phyloP scores from a whole-genome alignment of 768 basidiomycete genomes.

The Suillus subaureus region DNA sequence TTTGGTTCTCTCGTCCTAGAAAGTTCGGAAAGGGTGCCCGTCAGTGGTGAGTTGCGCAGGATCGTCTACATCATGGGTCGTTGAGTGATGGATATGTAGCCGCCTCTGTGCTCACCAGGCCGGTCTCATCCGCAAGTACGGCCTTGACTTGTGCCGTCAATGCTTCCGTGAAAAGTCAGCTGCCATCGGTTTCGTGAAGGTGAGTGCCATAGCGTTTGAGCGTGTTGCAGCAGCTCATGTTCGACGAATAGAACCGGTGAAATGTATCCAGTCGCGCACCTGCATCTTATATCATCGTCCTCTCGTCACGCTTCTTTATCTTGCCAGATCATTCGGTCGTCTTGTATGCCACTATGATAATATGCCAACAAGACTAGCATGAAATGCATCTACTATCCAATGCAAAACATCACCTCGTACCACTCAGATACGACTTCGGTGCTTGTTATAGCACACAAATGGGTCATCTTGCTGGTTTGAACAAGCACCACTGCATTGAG shows the following conservation, averaged over 20 bases:
- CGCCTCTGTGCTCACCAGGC: constrained; percentile 97
- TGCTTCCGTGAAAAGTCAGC: constrained; percentile 97
- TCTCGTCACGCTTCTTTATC: constrained; percentile 5
- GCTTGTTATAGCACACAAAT: neutral
- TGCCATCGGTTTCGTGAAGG: constrained; percentile 95
- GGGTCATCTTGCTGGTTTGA: too few relatives aligned
- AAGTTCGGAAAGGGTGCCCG: constrained; percentile 95
- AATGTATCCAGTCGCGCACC: constrained; percentile 18
- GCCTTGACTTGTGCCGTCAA: constrained; percentile 96
- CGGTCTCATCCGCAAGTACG: constrained; percentile 97
- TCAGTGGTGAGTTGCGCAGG: constrained; percentile 69
- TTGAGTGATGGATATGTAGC: constrained; percentile 44
- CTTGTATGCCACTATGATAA: constrained; percentile 24
- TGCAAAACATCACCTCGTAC: neutral
- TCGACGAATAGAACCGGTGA: constrained; percentile 48
- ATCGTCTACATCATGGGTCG: neutral
- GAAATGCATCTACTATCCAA: neutral
- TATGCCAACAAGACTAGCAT: constrained; percentile 19
- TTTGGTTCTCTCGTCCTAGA: constrained; percentile 96
- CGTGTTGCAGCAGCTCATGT: constrained; percentile 4
- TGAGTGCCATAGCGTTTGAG: constrained; percentile 36
- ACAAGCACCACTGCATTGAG: neutral
- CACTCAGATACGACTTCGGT: neutral
- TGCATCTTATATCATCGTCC: constrained; percentile 13
- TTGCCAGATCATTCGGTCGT: constrained; percentile 8